Conservation (phyloP, 2,329 filamentous ascomycete species). For the Penicillium verrucosum region DNA sequence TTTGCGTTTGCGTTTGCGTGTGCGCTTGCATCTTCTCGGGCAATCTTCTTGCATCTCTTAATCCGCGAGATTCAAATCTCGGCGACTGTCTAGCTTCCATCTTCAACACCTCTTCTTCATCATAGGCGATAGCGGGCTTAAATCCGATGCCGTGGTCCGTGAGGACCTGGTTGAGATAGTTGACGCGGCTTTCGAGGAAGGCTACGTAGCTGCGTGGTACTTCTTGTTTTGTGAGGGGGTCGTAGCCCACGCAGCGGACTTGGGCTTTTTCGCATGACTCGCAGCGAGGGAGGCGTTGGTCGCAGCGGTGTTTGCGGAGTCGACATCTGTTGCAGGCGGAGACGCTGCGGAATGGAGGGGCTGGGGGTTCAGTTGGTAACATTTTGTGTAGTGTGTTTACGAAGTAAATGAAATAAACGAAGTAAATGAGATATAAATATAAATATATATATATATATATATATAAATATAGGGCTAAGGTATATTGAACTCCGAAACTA, state of each 20-base stretch:
- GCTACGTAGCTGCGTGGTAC: constrained; percentile 81
- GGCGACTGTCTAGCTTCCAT: background rate
- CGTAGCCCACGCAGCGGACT: constrained; percentile 80
- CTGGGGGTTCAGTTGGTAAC: background rate
- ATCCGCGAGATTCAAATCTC: background rate
- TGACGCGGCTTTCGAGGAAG: constrained; percentile 75
- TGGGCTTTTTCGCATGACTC: constrained; percentile 80
- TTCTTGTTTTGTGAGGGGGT: constrained; percentile 86
- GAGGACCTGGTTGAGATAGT: constrained; percentile 70
- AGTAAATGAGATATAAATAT: too few species aligned
- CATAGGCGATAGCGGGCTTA: constrained; percentile 61
- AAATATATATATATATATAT: too few species aligned
- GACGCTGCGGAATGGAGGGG: constrained; percentile 63
- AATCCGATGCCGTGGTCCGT: constrained; percentile 62
- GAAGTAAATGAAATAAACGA: too few species aligned
- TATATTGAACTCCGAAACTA: too few species aligned
- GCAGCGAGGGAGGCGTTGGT: constrained; percentile 79
- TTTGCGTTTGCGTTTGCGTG: background rate
- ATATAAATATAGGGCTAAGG: too few species aligned
- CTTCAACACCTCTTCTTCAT: constrained; percentile 38
- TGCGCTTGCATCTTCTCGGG: background rate
- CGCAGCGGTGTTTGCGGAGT: constrained; percentile 80
- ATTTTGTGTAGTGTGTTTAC: too few species aligned
- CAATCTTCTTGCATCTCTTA: background rate
- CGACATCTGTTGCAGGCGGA: constrained; percentile 83